These are phyloP conservation scores for Jackrogersella minutella DNA, from an alignment of 495 filamentous ascomycete species.

Conservation along the genomic window DNA sequence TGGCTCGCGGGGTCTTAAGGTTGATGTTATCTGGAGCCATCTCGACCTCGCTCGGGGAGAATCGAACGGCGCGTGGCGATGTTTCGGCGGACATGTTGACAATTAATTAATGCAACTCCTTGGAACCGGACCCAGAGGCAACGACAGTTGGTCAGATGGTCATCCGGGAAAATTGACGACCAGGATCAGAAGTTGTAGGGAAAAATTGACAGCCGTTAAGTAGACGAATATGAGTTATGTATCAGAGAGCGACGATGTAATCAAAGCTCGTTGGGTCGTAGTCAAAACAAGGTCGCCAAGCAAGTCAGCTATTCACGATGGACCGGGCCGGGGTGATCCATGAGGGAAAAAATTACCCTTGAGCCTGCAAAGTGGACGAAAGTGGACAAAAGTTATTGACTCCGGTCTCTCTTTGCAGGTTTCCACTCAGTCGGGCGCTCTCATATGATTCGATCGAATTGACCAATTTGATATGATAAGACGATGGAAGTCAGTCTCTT, in stretches of 20 bases:
- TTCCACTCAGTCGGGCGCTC: conserved; percentile 31
- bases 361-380: conserved; percentile 19
- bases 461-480: conserved; percentile 14
- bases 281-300: conserved; percentile 35
- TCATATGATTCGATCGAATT: conserved; percentile 14
- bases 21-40: conserved; percentile 47
- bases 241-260: conserved; percentile 21
- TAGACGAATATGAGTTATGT: conserved; percentile 1
- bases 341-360: conserved; percentile 29
- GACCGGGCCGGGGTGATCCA: conserved; percentile 37
- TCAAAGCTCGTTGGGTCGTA: conserved; percentile 16
- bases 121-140: conserved; percentile 30
- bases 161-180: conserved; percentile 20
- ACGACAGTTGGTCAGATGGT: conserved; percentile 18
- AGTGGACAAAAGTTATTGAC: conserved; percentile 38
- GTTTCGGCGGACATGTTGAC: conserved; percentile 53
- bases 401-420: conserved; percentile 32
- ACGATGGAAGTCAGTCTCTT: neutral
- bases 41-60: conserved; percentile 54
- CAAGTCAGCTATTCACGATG: conserved; percentile 39
- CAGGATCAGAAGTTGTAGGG: neutral
- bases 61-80: conserved; percentile 62
- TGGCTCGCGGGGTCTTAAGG: conserved; percentile 55
- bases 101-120: conserved; percentile 26
- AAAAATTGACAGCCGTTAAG: neutral